Conservation (phyloP, 2,329 filamentous ascomycete species). For the Daldinia eschscholtzii region DNA sequence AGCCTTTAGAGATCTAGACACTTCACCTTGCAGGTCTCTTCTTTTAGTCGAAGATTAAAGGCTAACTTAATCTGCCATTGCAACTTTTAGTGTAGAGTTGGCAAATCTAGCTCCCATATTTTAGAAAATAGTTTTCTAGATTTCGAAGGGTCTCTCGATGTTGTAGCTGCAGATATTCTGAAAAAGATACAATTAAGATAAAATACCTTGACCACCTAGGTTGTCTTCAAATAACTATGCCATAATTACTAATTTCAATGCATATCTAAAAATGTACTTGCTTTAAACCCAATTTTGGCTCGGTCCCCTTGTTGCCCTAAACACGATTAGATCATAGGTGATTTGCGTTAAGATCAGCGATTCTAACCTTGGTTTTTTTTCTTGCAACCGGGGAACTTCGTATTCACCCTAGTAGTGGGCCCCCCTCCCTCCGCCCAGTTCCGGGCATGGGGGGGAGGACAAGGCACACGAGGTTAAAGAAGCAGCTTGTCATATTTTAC, state of each 20-base stretch:
- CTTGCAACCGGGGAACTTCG: slow-evolving; percentile 21
- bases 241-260: neutral
- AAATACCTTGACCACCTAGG: no score
- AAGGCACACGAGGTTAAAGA: slow-evolving; percentile 27
- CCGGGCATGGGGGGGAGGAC: slow-evolving; percentile 23
- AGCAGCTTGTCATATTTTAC: neutral
- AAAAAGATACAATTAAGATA: neutral
- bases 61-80: neutral
- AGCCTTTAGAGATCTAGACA: neutral
- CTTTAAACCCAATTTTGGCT: no score
- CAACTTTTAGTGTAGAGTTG: neutral
- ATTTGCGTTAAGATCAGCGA: slow-evolving; percentile 39
- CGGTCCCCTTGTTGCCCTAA: slow-evolving; percentile 19
- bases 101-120: neutral
- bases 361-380: slow-evolving; percentile 28
- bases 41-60: neutral
- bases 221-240: neutral
- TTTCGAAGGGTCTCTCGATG: neutral
- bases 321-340: slow-evolving; percentile 28
- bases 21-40: neutral
- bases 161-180: neutral
- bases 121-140: neutral
- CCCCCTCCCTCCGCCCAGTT: slow-evolving; percentile 14
- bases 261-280: neutral
- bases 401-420: slow-evolving; percentile 28